Evolutionary conservation across 2,329 filamentous ascomycete genomes (phyloP).

Genomic region (Aspergillus aculeatinus): DNA sequence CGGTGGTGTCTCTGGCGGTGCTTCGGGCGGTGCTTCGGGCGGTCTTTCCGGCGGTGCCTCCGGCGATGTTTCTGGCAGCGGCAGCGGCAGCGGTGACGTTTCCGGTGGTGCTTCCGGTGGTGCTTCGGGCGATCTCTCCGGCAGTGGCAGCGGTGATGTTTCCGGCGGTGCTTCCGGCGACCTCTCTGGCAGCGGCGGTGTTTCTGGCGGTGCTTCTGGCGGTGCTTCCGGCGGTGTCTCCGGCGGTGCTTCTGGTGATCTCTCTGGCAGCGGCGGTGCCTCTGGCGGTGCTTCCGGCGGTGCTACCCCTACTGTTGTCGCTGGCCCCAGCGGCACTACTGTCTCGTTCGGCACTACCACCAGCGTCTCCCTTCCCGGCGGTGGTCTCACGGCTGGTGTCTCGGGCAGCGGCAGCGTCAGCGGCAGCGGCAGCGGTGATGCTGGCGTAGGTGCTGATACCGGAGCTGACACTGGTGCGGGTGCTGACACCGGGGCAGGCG

Average conservation of each 20-base stretch:
- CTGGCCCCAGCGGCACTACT: conserved; percentile 1
- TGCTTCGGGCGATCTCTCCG: not conserved
- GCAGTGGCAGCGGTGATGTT: not conserved
- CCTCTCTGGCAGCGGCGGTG: not conserved
- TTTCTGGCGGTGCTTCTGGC: not conserved
- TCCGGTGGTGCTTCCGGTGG: not conserved
- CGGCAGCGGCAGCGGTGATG: not conserved
- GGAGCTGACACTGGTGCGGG: not conserved
- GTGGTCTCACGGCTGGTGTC: not conserved
- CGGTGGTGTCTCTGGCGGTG: not conserved
- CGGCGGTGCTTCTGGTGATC: not conserved
- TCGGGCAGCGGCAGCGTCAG: not conserved
- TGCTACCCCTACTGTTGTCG: not conserved
- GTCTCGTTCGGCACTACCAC: conserved; percentile 1
- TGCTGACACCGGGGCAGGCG: not conserved
- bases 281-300: not conserved
- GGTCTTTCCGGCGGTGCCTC: not conserved
- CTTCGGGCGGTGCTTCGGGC: not conserved
- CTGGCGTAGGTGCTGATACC: conserved; percentile 1
- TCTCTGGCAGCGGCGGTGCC: not conserved
- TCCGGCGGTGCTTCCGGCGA: not conserved
- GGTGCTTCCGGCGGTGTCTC: not conserved
- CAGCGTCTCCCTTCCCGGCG: conserved; percentile 2
- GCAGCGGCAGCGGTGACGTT: not conserved
- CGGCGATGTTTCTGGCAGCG: not conserved